Evolutionary conservation across 352 stramenopile species (phyloP), one percentile per base, ranked within the genome.

Genomic region (Peronosclerospora sorghi): DNA sequence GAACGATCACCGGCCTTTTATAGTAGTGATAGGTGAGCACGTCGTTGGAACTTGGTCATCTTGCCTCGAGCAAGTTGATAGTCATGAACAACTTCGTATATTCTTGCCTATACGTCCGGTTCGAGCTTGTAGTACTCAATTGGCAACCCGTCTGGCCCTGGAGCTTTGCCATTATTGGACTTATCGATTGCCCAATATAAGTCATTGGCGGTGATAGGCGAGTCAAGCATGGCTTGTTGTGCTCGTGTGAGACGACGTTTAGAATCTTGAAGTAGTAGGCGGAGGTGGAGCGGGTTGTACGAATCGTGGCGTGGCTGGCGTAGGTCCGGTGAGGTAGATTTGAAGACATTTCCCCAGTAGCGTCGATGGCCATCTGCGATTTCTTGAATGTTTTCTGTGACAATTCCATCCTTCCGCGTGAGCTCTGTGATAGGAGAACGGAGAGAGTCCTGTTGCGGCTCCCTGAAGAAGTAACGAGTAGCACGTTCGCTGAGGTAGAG

Each of bases 21-120:
- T 3, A 57, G 10, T 7, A 57, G 20, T 6, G 41, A 51, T 9
- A 51, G 4, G 15, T 48, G 42, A 1, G 41, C 36, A 2, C 42
- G 17, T 9, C 49, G 35, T 18, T 57, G 49, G 15, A 48, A 51
- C 37, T 51, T 57, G 0, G 49, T 57, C 50, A 58, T 45, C 30
- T 48, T 45, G 0, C 37, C 37, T n/a, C 43, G 41, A 4, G n/a
- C 0, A 15, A 48, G 7, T 20, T 52, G 42, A 30, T 26, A 38
- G 6, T 35, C 41, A 23, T 51, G 21, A 20, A 39, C 35, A 28
- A 51, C 35, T 39, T 51, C 36, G 18, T 44, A 51, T 8, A 56
- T 56, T 12, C 18, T 7, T 8, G 49, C 35, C 41, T 19, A 48
- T 1, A 32, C 18, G 14, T 4, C 37, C 0, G 41, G 29, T n/a